These are phyloP conservation scores for Graphiopsis chlorocephala DNA, from an alignment of 2,329 filamentous ascomycete genomes.

Conservation along the genomic window DNA sequence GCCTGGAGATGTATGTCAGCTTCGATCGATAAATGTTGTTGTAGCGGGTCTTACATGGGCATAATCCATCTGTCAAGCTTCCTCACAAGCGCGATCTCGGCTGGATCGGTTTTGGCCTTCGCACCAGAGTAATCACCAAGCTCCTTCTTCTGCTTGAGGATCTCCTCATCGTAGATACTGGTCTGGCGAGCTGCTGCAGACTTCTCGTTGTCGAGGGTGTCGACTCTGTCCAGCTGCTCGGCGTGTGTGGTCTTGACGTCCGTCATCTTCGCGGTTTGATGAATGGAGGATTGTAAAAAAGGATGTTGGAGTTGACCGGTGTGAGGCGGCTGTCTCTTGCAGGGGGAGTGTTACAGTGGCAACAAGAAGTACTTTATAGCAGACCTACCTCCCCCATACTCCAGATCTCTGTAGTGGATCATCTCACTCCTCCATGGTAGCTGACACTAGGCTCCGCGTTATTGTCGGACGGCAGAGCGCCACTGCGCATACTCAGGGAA, in stretches of 20 bases:
- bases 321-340: constrained; percentile 4
- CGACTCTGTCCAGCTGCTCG: constrained; percentile 6
- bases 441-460: constrained; percentile 12
- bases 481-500: background rate
- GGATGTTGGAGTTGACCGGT: background rate
- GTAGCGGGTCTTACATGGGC: constrained; percentile 23
- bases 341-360: background rate
- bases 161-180: constrained; percentile 14
- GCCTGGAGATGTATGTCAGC: background rate
- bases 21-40: background rate
- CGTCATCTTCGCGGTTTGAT: background rate
- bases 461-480: constrained; percentile 10
- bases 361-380: constrained; percentile 10
- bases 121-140: constrained; percentile 32
- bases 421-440: background rate
- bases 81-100: constrained; percentile 30
- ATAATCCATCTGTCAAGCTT: constrained; percentile 32
- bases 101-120: constrained; percentile 32
- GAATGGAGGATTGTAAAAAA: background rate
- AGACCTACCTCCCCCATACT: constrained; percentile 1
- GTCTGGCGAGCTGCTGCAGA: constrained; percentile 3
- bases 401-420: background rate
- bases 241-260: constrained; percentile 1
- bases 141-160: constrained; percentile 11
- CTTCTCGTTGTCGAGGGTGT: constrained; percentile 7